Percentiles rank a stretch among this genome's conserved stretches.
Conservation (phyloP, 805 yeast genomes). For the Sugiyamaella boreocaroliniensis region DNA sequence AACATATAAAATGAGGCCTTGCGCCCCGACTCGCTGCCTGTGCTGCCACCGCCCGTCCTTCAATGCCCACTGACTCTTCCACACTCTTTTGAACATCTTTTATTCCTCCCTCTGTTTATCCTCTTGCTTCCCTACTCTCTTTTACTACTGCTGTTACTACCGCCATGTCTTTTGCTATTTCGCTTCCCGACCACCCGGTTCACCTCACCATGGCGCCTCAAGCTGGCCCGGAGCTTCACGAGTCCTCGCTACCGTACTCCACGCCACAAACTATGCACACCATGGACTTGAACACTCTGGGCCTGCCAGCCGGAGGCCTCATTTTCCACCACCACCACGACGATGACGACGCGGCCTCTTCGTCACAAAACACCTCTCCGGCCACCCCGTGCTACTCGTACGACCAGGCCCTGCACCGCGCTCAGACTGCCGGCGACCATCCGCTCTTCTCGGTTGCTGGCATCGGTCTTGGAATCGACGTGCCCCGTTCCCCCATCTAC, state of each 20-base stretch:
- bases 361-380: conserved; percentile 10
- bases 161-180: neutral
- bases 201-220: neutral
- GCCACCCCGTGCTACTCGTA: conserved; percentile 14
- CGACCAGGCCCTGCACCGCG: neutral
- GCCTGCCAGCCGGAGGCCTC: neutral
- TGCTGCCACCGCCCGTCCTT: neutral
- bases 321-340: neutral
- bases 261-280: no score
- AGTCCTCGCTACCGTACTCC: no score
- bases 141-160: neutral
- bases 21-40: neutral
- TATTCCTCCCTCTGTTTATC: neutral
- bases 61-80: neutral
- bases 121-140: neutral
- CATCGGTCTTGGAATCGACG: conserved; percentile 7
- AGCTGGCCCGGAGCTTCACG: no score
- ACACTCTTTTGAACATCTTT: neutral
- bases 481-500: conserved; percentile 5
- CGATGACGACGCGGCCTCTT: conserved; percentile 6
- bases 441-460: neutral
- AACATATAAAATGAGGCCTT: neutral
- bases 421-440: neutral
- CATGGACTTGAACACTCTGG: no score
- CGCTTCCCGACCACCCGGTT: neutral